These are phyloP conservation scores for Ceratocystis cacaofunesta DNA, from an alignment of 2,329 filamentous ascomycete genomes.

Conservation along the genomic window DNA sequence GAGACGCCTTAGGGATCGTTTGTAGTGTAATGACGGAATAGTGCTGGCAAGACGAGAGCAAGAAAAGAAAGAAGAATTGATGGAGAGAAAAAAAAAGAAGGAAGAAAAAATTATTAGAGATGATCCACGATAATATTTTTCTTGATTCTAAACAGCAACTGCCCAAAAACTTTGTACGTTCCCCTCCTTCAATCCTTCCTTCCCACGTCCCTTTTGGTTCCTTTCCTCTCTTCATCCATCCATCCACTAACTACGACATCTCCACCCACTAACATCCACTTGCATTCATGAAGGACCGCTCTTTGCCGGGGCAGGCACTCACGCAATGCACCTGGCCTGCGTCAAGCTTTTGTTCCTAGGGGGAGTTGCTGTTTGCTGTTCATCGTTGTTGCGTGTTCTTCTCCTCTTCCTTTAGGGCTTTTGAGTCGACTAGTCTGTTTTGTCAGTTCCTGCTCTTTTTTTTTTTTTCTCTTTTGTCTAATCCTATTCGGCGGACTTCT, in stretches of 20 bases:
- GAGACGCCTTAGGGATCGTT: no score
- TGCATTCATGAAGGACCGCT: no score
- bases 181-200: slow-evolving; percentile 4
- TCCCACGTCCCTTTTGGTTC: neutral
- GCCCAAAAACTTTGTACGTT: neutral
- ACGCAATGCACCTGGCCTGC: neutral
- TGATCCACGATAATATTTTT: slow-evolving; percentile 5
- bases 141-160: neutral
- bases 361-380: neutral
- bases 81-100: neutral
- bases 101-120: neutral
- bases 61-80: neutral
- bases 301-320: neutral
- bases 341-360: neutral
- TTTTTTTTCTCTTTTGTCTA: neutral
- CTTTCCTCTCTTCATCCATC: neutral
- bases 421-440: neutral
- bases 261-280: no score
- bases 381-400: neutral
- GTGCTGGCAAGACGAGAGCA: neutral
- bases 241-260: neutral
- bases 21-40: neutral
- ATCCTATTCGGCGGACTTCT: neutral
- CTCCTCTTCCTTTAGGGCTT: neutral
- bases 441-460: neutral